Conservation (phyloP, 1,139 yeast species). For the Hansenula lynferdii region DNA sequence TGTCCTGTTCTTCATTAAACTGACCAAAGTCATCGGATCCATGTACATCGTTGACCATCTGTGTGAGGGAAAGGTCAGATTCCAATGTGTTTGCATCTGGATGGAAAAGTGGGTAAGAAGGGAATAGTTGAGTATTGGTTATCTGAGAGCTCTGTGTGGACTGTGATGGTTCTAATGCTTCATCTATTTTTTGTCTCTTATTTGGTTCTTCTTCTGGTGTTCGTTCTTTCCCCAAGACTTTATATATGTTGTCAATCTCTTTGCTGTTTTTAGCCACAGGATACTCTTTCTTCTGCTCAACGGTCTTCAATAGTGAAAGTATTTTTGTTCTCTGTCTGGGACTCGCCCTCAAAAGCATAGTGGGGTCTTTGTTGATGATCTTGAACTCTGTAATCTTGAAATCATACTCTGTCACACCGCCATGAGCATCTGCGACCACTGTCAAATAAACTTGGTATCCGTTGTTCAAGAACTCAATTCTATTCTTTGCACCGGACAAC, state of each 20-base stretch:
- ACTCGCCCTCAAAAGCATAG: constrained; percentile 1
- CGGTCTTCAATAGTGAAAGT: constrained; percentile 1
- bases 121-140: neutral
- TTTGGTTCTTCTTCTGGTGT: neutral
- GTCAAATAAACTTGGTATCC: constrained; percentile 3
- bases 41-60: neutral
- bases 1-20: too few relatives aligned
- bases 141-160: neutral
- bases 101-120: neutral
- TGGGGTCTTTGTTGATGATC: constrained; percentile 6
- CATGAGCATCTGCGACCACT: constrained; percentile 3
- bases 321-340: constrained; percentile 7
- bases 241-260: neutral
- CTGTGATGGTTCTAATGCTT: neutral
- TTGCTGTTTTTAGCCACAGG: neutral
- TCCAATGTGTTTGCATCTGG: neutral
- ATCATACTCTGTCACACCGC: constrained; percentile 3
- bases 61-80: neutral
- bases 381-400: constrained; percentile 3
- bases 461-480: constrained; percentile 1
- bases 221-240: neutral
- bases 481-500: neutral
- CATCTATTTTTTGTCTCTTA: neutral
- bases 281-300: constrained; percentile 1
- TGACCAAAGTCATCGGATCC: neutral